Evolutionary conservation across 352 stramenopile species (phyloP).

Genomic region (Phytophthora uliginosa): DNA sequence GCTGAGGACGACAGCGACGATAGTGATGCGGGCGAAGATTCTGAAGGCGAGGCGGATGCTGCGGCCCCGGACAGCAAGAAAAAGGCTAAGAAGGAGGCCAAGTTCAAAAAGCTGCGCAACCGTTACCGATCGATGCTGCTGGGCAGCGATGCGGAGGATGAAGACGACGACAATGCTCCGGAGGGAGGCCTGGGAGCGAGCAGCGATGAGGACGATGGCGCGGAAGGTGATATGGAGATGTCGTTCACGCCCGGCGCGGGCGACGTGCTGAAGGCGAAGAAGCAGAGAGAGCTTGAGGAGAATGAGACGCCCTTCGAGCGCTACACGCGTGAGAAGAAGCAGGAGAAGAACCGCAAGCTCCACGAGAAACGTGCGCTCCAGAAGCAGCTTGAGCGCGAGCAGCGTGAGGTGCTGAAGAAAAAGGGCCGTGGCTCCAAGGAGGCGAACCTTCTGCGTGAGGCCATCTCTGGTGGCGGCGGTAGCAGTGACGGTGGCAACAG

Average conservation of each 20-base stretch:
- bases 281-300: conserved; percentile 77
- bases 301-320: conserved; percentile 89
- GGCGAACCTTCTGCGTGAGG: conserved; percentile 66
- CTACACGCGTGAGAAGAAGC: conserved; percentile 89
- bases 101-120: conserved; percentile 85
- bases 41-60: conserved; percentile 14
- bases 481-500: conserved; percentile 37
- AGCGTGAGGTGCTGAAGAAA: conserved; percentile 76
- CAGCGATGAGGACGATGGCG: conserved; percentile 44
- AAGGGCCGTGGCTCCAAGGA: conserved; percentile 59
- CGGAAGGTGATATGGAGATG: conserved; percentile 85
- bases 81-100: conserved; percentile 68
- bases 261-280: conserved; percentile 81
- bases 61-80: conserved; percentile 43
- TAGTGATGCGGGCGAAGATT: conserved; percentile 37
- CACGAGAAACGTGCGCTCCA: conserved; percentile 77
- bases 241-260: conserved; percentile 77
- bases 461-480: conserved; percentile 53
- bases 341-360: conserved; percentile 87
- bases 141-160: conserved; percentile 77
- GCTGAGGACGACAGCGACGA: conserved; percentile 59
- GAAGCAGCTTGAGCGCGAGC: conserved; percentile 72
- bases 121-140: conserved; percentile 85
- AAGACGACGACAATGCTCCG: conserved; percentile 49
- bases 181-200: conserved; percentile 34